Base-by-base conservation (phyloP, 345 rosid species). In the Erucastrum elatum region DNA sequence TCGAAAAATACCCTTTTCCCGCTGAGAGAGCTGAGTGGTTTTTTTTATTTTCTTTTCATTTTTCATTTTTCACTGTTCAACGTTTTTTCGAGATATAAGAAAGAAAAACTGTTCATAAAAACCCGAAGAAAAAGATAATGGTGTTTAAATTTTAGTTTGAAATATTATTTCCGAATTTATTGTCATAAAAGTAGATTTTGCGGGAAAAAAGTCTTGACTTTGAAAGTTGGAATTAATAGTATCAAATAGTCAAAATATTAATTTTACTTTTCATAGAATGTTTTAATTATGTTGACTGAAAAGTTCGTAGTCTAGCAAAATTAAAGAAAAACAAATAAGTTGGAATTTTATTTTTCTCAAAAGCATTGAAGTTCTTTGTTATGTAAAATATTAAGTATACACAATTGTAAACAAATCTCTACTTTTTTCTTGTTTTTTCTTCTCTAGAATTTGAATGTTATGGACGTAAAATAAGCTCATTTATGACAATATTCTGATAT, bases 21-120 rank as follows among this genome's bases (percentile, higher is more conserved):
- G 73, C 72, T 68, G 77, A 46, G 16, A 72, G 68, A 78, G 82
- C 74, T 66, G 55, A 60, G 74, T 79, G 74, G 62, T 79, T 67
- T 79, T 35, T n/a, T n/a, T n/a, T n/a, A n/a, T n/a, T n/a, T n/a
- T n/a, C n/a, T n/a, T n/a, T n/a, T n/a, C n/a, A n/a, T n/a, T n/a
- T n/a, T n/a, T n/a, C n/a, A n/a, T n/a, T n/a, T n/a, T n/a, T n/a
- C n/a, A n/a, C n/a, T n/a, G n/a, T n/a, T 5, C 25, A 69, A 69
- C 61, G 34, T 21, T 46, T 44, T 75, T 76, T 12, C n/a, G 27
- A 63, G 65, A 41, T 41, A 1, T 2, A 39, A 37, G 8, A 37
- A 34, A n/a, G n/a, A n/a, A 70, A 70, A 77, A 56, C 67, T 65
- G 72, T 72, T n/a, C 55, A 11, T 46, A 46, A 13, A 46, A 11